Base-by-base conservation (phyloP, 2,329 filamentous ascomycete genomes). In the Colletotrichum zoysiae region DNA sequence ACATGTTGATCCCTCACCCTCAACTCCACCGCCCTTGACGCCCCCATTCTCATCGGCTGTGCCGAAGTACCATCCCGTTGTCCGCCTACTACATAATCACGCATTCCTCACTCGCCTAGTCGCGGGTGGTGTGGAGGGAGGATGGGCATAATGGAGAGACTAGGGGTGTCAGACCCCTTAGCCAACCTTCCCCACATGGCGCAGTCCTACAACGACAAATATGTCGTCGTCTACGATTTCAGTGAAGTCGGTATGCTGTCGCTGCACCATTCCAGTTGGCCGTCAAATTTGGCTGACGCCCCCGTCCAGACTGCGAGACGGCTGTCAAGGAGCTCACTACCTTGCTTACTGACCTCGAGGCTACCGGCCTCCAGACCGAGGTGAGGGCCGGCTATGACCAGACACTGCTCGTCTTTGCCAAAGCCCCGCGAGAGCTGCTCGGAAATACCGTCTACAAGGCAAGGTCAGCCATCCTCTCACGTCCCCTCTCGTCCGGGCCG, bases 371-470 rank as follows among this genome's bases (percentile, higher is more conserved):
- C 68, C 87, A 91, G 65, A 91, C 89, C 0, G 91, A 94, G 80
- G 90, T 93, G n/a, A 87, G 92, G 74, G 89, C 90, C 73, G 92
- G 92, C 26, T 88, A 90, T 69, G 88, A 89, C n/a, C 85, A 89
- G 74, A 90, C 90, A 0, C 82, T 94, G 12, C 82, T 94, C 14
- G 81, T 94, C 66, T 93, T 93, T 76, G 85, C 90, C 74, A 89
- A 89, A 73, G 89, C 88, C 9, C 89, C 91, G 5, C 86, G 88
- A 44, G 85, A 90, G 74, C 85, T 91, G 48, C 83, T 94, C 42
- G 89, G 88, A 50, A 89, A 88, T 65, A 87, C 90, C 73, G 86
- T 94, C 1, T 91, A 93, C 79, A 88, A 92, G 73, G 91, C 89
- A 30, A 87, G 90, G 90, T 90, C 79, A 46, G 77, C 44, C 42